phyloP scores from a whole-genome alignment of 371 early-diverging fungal genomes.

The Rhizopus microsporus region DNA sequence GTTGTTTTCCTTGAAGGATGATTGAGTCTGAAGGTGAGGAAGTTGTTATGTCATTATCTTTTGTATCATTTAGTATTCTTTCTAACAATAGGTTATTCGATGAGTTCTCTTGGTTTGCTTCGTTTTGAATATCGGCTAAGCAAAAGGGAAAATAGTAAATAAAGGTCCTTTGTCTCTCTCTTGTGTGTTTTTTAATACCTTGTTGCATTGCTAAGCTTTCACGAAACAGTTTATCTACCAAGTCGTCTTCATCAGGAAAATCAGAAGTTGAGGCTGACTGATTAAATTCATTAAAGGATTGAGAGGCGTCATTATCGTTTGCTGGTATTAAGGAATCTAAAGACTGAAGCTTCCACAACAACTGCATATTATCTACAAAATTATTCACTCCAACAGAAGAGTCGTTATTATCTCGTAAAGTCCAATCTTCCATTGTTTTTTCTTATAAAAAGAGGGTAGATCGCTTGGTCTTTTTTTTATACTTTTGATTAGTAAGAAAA shows the following conservation, averaged over 20 bases:
- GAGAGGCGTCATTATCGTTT: slow-evolving; percentile 17
- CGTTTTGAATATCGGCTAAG: not conserved
- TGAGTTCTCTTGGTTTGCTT: not conserved
- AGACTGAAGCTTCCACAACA: slow-evolving; percentile 31
- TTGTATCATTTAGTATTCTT: not conserved
- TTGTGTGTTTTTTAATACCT: slow-evolving; percentile 11
- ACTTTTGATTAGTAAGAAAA: not conserved
- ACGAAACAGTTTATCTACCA: slow-evolving; percentile 40
- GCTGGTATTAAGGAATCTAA: slow-evolving; percentile 22
- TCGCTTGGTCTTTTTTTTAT: not conserved
- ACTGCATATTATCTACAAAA: slow-evolving; percentile 27
- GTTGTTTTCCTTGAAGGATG: not conserved
- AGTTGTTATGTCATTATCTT: slow-evolving; percentile 5
- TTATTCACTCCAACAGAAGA: slow-evolving; percentile 30
- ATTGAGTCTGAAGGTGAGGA: not conserved
- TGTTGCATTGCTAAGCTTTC: slow-evolving; percentile 34
- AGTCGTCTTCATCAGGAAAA: slow-evolving; percentile 33
- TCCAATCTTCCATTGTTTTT: slow-evolving; percentile 29
- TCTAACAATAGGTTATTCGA: slow-evolving; percentile 1
- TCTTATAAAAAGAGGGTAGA: not conserved
- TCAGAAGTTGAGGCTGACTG: slow-evolving; percentile 37
- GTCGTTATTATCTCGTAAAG: slow-evolving; percentile 25
- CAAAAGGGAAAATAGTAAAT: not conserved
- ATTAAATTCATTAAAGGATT: slow-evolving; percentile 28
- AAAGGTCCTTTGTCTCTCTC: not conserved